Evolutionary conservation across 805 yeast genomes (phyloP), one percentile per base, ranked within the genome.

Genomic region (Maudiozyma serrabonitensis): DNA sequence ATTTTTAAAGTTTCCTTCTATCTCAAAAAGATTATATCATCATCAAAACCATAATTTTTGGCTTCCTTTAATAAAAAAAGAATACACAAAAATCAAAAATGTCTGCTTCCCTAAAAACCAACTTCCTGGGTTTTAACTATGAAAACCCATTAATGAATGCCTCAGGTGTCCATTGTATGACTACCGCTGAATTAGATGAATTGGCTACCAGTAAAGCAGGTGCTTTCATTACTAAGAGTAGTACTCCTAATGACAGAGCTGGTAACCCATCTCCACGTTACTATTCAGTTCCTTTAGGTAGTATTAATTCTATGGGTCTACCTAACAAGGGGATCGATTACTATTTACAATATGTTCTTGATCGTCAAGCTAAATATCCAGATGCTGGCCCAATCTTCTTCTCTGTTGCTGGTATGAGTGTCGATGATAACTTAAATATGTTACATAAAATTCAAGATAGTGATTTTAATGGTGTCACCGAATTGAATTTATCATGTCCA

Each of bases 241-340:
- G 63, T 7, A 63, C 67, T 7, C 52, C 59, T 39, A 31, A 43
- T 35, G 53, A 52, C 32, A 57, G 67, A 52, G 57, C 53, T 25
- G 67, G 67, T 15, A 62, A 63, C 43, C 66, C 66, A 23, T 56
- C 59, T 37, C 67, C 67, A 31, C 65, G 67, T 47, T 63, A 63
- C 41, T 37, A 46, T 34, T 53, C 65, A n/a, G 62, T 62, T 19
- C 62, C 66, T 28, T 49, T 63, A 49, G 67, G 66, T 21, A 59
- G 64, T 49, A 63, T 63, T 28, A 62, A 63, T 48, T 63, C 67
- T 13, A 63, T 63, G 66, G 66, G 67, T 28, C 52, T 63, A 38
- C 67, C 67, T 43, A 63, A 63, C 38, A 47, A 54, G 43, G 67
- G 66, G 49, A 51, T 62, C 46, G 60, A 63, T 21, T 63, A 63